Base-by-base conservation (phyloP, 371 early-diverging fungal species). In the Lichtheimia ramosa region DNA sequence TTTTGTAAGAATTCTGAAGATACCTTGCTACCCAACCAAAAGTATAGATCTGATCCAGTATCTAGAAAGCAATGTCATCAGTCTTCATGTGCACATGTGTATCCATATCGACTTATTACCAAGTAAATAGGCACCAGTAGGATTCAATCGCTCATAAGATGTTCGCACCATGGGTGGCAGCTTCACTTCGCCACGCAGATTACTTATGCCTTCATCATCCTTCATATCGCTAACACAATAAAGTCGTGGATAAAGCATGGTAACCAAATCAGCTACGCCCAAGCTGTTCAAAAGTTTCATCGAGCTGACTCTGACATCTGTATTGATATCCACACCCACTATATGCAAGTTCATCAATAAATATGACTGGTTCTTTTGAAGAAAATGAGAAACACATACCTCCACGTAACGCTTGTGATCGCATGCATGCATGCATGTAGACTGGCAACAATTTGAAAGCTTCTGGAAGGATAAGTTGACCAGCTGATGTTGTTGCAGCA, bases 391-490 rank as follows among this genome's bases (percentile, higher is more conserved):
- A 34, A 34, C 2, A 34, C 34, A 5, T 8, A 81, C 89, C 89
- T 54, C 73, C 77, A 42, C 93, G 86, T 54, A 97, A 75, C 0
- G 90, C 85, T 16, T 74, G 77, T 48, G 85, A 84, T 66, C 96
- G 96, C 23, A 92, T 83, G 56, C 97, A 56, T n/a, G 51, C 62
- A 8, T 58, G 58, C 5, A 53, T 48, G 77, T 90, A 95, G 39
- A 97, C 75, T 14, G 99, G 98, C 55, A 92, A 84, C 58, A 96
- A 77, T 74, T 98, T 98, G 79, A 91, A 95, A 0, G 94, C 85
- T 69, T 98, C 99, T n/a, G 99, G 98, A 49, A 98, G 77, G 57
- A 98, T 96, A 5, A 98, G 83, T 77, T 97, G 98, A 34, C 96
- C 96, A 7, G 95, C 87, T 3, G 93, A 84, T 13, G 93, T 91